A percentile compares a stretch with the other conserved stretches of the same genome.
phyloP scores from a whole-genome alignment of 805 yeast species.

The Cyberlindnera mrakii region DNA sequence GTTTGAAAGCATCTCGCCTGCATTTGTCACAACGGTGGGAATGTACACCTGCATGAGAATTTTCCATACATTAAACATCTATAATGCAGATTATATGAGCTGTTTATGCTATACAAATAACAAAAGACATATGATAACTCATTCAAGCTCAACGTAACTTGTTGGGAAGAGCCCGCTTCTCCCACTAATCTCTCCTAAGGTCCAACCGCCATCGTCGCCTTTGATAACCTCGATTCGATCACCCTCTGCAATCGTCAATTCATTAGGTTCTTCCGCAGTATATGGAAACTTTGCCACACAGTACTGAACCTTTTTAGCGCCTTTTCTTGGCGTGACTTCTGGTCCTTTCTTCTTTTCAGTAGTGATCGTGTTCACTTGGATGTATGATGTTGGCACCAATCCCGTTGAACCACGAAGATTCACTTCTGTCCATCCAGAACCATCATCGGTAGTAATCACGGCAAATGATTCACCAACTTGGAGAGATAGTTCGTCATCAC shows the following conservation, averaged over 20 bases:
- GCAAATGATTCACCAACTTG: constrained; percentile 53
- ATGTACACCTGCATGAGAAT: too few relatives aligned
- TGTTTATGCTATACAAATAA: background rate
- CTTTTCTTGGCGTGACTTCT: constrained; percentile 18
- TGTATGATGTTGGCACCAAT: constrained; percentile 78
- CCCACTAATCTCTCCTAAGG: constrained; percentile 78
- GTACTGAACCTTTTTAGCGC: constrained; percentile 12
- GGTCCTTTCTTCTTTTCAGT: constrained; percentile 14
- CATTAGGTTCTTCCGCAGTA: constrained; percentile 57
- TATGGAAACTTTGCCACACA: constrained; percentile 22
- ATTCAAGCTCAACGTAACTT: constrained; percentile 38
- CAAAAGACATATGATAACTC: background rate
- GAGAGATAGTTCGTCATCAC: constrained; percentile 69
- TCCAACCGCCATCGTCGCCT: constrained; percentile 91
- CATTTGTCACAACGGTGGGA: too few relatives aligned
- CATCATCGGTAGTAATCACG: constrained; percentile 68
- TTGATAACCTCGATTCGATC: constrained; percentile 64
- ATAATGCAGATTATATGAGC: too few relatives aligned
- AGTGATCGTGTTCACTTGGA: constrained; percentile 37
- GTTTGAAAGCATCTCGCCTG: too few relatives aligned
- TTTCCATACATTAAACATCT: too few relatives aligned
- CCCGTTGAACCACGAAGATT: constrained; percentile 49
- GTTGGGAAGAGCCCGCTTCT: constrained; percentile 71
- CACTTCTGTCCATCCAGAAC: constrained; percentile 85
- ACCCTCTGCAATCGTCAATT: constrained; percentile 64